Evolutionary conservation across 2,329 filamentous ascomycete genomes (phyloP).

Genomic region (Daldinia sp.): DNA sequence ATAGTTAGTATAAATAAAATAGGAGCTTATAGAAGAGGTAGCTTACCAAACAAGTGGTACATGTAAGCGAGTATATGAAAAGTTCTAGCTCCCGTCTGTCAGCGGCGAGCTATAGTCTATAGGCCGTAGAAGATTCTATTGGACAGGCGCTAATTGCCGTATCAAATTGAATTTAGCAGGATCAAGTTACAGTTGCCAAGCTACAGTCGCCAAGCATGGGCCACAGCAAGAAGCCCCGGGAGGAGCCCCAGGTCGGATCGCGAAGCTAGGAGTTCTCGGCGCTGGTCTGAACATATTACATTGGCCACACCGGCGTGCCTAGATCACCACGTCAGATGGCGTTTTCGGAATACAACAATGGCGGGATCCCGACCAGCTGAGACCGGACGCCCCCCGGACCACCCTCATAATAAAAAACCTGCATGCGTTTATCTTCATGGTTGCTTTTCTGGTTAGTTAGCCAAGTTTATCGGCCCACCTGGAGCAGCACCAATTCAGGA

Average conservation of each 20-base stretch:
- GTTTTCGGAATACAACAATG: constrained; percentile 7
- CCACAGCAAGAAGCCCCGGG: constrained; percentile 29
- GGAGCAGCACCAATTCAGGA: not conserved
- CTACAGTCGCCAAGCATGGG: constrained; percentile 26
- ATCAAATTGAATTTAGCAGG: constrained; percentile 7
- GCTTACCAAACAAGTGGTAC: not conserved
- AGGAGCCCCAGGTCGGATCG: constrained; percentile 27
- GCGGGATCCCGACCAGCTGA: constrained; percentile 7
- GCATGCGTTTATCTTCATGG: not conserved
- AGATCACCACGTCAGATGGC: constrained; percentile 17
- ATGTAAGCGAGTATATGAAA: no score
- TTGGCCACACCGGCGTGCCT: constrained; percentile 24
- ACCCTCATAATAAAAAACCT: constrained; percentile 7
- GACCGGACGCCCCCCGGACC: not conserved
- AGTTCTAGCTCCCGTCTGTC: not conserved
- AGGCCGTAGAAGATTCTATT: not conserved
- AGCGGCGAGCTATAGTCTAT: not conserved
- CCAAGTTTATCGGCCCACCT: constrained; percentile 12
- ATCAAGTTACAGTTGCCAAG: constrained; percentile 25
- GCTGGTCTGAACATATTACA: constrained; percentile 27
- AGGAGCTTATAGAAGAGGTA: not conserved
- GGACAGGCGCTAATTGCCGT: not conserved
- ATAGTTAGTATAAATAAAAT: not conserved
- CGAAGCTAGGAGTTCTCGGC: constrained; percentile 19
- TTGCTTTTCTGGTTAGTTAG: not conserved